These are phyloP conservation scores for Euphorbia lathyris DNA, from an alignment of 345 rosid genomes.

Conservation along the genomic window DNA sequence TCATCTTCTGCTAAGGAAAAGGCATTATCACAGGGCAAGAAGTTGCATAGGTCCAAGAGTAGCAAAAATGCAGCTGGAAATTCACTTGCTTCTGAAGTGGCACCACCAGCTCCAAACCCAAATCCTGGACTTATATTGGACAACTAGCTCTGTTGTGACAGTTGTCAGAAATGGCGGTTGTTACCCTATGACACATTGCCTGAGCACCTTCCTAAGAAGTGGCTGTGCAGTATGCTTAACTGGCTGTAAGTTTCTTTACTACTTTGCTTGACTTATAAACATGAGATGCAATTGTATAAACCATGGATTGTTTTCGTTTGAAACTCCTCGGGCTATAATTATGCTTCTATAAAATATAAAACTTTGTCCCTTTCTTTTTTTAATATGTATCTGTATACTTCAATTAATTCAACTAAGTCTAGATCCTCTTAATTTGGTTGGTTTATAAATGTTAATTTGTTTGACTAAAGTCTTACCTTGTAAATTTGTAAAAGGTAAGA, in stretches of 20 bases:
- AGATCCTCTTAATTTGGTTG: not conserved
- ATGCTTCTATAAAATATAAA: too few species aligned
- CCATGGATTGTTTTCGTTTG: not conserved
- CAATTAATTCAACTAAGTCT: not conserved
- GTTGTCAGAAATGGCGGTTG: too few species aligned
- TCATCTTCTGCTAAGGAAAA: constrained; percentile 29
- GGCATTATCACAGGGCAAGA: constrained; percentile 27
- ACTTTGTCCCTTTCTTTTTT: not conserved
- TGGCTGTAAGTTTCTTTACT: constrained; percentile 70
- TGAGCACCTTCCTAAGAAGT: too few species aligned
- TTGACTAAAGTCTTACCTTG: too few species aligned
- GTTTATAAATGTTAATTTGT: too few species aligned
- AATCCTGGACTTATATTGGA: too few species aligned
- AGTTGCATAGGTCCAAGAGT: constrained; percentile 33
- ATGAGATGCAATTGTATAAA: not conserved
- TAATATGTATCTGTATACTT: not conserved
- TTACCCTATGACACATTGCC: too few species aligned
- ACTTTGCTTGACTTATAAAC: not conserved
- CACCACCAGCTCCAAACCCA: too few species aligned
- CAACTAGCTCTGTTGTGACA: too few species aligned
- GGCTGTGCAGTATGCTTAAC: too few species aligned
- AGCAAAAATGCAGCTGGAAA: constrained; percentile 19
- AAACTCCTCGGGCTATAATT: too few species aligned
- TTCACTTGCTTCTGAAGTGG: constrained; percentile 31
- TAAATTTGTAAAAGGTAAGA: not conserved